Evolutionary conservation across 1,139 yeast species (phyloP), one percentile per base, ranked within the genome.

Genomic region (Debaryomycetaceae sp.): DNA sequence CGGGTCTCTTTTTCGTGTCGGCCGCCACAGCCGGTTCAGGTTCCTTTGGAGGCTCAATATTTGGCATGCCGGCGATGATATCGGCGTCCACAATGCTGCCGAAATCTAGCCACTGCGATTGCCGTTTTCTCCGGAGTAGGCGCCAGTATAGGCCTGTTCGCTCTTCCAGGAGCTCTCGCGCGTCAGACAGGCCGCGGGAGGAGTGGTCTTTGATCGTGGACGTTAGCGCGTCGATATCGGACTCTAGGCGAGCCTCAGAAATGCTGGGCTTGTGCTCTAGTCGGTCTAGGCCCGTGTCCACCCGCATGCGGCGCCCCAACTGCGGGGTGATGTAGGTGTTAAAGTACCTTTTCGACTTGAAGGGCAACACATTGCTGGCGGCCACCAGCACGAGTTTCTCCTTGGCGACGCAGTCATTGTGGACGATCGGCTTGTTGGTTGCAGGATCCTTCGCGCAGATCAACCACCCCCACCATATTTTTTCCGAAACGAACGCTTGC

Each of bases 271-370:
- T 22, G 12, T 25, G 25, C 20, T 33, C 33, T 20, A 58, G 37
- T 15, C 40, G 41, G 1, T 38, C 47, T 15, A 63, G 37, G 0
- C 68, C 68, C 4, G 56, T 49, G n/a, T 30, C 31, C 0, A 49
- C 49, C 32, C 49, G 57, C 69, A 64, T 63, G 33, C 54, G 55
- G 23, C 68, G 44, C 0, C 68, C 53, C 18, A 64, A 47, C 36
- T 61, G 68, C 4, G 70, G 69, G 1, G 71, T 63, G 5, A 55
- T 65, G 36, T 55, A 63, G 1, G 53, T 45, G 33, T 64, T 62
- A 48, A 64, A 64, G 35, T 62, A 63, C 27, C 54, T 45, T 36
- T 54, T 55, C 16, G 42, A 52, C 28, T 58, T 61, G 30, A 41
- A 47, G 2, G 66, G 64, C 10, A 47, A 44, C 2, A 47, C 32